Evolutionary conservation across 108 stramenopile genomes (phyloP).

Genomic region (Poteriospumella lacustris): DNA sequence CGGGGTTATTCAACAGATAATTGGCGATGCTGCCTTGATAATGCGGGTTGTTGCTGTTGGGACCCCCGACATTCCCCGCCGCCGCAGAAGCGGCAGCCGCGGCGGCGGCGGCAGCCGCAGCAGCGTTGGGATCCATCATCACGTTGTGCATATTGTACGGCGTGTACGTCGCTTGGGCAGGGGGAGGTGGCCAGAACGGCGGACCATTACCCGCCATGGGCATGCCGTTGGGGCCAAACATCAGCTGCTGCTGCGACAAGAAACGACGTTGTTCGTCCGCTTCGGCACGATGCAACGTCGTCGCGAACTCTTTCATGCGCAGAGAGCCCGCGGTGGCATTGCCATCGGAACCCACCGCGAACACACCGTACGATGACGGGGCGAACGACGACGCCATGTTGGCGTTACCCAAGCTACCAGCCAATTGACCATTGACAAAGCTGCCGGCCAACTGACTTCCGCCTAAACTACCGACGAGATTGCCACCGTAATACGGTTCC

Average conservation of each 20-base stretch:
- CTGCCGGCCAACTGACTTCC: neutral
- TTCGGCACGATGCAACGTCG: neutral
- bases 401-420: neutral
- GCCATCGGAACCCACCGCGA: neutral
- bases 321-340: neutral
- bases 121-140: neutral
- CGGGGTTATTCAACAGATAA: no score
- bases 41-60: no score
- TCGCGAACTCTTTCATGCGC: neutral
- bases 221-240: neutral
- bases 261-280: neutral
- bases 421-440: neutral
- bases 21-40: no score
- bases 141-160: neutral
- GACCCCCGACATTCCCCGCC: neutral
- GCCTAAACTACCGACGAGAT: neutral
- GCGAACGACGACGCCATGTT: neutral
- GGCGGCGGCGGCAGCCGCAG: neutral
- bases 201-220: neutral
- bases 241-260: neutral
- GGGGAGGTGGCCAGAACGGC: neutral
- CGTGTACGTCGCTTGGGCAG: no score
- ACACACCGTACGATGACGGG: neutral
- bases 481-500: neutral
- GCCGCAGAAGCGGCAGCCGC: neutral